Base-by-base conservation (phyloP, 345 rosid species). In the Adansonia digitata region DNA sequence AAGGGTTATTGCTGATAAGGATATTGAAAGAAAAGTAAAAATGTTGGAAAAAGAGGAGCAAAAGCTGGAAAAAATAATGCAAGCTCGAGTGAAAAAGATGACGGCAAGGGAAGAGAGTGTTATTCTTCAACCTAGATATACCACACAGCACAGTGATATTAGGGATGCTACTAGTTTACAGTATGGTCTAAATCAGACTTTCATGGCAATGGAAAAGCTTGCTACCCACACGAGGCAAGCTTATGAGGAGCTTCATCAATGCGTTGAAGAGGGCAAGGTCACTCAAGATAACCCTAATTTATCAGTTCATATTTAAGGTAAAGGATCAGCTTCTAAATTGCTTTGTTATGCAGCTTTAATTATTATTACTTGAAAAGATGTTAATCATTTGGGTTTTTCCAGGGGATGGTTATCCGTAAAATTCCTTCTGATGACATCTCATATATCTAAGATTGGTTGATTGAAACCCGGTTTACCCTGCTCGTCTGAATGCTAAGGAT, bases 121-220 rank as follows among this genome's bases (percentile, higher is more conserved):
- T 2, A 5, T 6, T 29, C 29, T 22, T 26, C 35, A 48, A 17
- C n/a, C 61, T 35, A 17, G 29, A 74, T 72, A 11, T 22, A 64
- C 45, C 10, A 40, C 69, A 37, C 74, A 35, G 56, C 34, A 22
- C 35, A 78, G 61, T 68, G 75, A 59, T 37, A 56, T 29, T 35
- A 49, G 43, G 52, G 59, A 43, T 53, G 24, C 71, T 22, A 24
- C 71, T 55, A 69, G 84, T 70, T 68, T 81, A 15, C 77, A 78
- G 18, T 61, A 45, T 13, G 71, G 87, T 66, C 67, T 88, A 40
- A 74, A 77, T 63, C 84, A 79, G 69, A 72, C 66, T 24, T 81
- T 88, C 74, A 53, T 51, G 74, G 83, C 87, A 39, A 66, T 83
- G 43, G 89, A 86, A 74, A 83, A 74, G 73, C 78, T 83, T n/a